Base-by-base conservation (phyloP, 176 grass and related monocot genomes). In the Melocanna baccifera region DNA sequence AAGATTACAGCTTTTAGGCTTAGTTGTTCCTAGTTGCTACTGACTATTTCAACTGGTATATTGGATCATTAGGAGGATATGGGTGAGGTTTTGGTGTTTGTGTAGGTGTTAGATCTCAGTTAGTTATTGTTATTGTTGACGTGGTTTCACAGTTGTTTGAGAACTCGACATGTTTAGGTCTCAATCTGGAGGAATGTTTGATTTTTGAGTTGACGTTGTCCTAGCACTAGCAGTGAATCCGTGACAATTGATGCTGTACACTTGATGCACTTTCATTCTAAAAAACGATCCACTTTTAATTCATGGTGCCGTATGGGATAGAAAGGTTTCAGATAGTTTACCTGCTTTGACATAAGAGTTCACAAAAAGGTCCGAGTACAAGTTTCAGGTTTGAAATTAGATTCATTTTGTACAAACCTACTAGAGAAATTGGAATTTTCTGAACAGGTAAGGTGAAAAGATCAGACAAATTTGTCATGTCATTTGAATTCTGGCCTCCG, bases 81-180 rank as follows among this genome's bases (percentile, higher is more conserved):
- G 29, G 28, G 58, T 57, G 76, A 79, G 28, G 13, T 65, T 79
- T 73, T 40, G 28, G 20, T 50, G 29, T 19, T 2, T 9, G 18
- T 2, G n/a, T 6, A 84, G 28, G 7, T 83, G 37, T 51, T 28
- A 79, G 47, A 88, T 73, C 67, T 74, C n/a, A 75, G 15, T 48
- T 58, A 69, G 40, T 80, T 61, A 16, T 67, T 67, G 7, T 32
- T 45, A 2, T 14, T 32, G 20, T 32, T 52, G n/a, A 4, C 9
- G 2, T 52, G 39, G 70, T 32, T 36, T 64, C 56, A 19, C 10
- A 11, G 1, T 29, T 73, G 68, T 36, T 71, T 62, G 18, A 71
- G 22, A 22, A 22, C 39, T 57, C 37, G 16, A 6, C 14, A 75
- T 13, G 34, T 25, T 65, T 84, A 50, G 59, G 67, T 45, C 36